Evolutionary conservation across 2,329 filamentous ascomycete species (phyloP).

Genomic region (Metarhizium humberi): DNA sequence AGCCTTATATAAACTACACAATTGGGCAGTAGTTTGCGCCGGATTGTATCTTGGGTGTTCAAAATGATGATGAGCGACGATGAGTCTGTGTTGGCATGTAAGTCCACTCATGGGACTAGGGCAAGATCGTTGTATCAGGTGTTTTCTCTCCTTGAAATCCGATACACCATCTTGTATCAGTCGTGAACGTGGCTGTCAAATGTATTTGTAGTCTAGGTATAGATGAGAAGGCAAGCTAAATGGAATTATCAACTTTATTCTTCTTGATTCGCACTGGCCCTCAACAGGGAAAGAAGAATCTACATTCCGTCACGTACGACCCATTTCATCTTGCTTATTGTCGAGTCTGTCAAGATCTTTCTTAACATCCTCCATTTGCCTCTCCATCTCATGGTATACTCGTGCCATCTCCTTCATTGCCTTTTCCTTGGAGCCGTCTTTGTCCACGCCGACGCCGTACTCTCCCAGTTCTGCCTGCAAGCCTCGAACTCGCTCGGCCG

Average conservation of each 20-base stretch:
- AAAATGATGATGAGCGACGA: background rate
- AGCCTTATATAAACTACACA: background rate
- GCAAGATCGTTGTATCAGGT: background rate
- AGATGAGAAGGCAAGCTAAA: background rate
- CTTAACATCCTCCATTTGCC: constrained; percentile 39
- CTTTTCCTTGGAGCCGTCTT: constrained; percentile 32
- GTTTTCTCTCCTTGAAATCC: background rate
- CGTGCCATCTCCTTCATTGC: constrained; percentile 44
- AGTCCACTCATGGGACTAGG: background rate
- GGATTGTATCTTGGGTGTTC: background rate
- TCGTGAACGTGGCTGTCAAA: background rate
- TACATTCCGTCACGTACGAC: background rate
- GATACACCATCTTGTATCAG: background rate
- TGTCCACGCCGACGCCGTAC: constrained; percentile 36
- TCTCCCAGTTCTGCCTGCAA: constrained; percentile 34
- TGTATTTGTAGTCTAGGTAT: constrained; percentile 1
- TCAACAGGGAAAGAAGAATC: background rate
- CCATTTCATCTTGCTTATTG: background rate
- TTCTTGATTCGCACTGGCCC: background rate
- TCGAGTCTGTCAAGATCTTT: constrained; percentile 32
- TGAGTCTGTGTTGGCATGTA: background rate
- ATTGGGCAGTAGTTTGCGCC: background rate
- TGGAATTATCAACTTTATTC: background rate
- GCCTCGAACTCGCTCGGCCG: constrained; percentile 32
- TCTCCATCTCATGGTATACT: constrained; percentile 39